Evolutionary conservation across 2,329 filamentous ascomycete species (phyloP).

Genomic region (Coleophoma cylindrospora): DNA sequence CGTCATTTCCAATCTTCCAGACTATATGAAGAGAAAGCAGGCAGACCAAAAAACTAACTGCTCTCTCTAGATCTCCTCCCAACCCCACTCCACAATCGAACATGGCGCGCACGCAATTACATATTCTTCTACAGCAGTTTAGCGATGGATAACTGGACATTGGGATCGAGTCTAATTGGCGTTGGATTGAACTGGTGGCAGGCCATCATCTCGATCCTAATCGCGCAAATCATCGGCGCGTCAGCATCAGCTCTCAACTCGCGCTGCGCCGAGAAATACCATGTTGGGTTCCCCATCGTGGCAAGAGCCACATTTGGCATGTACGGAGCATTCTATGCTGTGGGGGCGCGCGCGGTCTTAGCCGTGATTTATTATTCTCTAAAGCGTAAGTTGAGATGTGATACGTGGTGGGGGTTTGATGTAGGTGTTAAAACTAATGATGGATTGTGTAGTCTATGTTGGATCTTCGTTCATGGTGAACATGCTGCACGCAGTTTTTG

Average conservation of each 20-base stretch:
- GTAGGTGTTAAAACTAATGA: not conserved
- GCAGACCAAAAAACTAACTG: no score
- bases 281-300: conserved; percentile 25
- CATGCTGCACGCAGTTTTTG: conserved; percentile 27
- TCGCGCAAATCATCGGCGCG: conserved; percentile 31
- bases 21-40: no score
- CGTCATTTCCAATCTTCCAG: no score
- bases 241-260: conserved; percentile 35
- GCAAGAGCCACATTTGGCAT: conserved; percentile 31
- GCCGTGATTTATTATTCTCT: conserved; percentile 54
- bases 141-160: conserved; percentile 39
- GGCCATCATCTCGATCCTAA: conserved; percentile 32
- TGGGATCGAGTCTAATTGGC: conserved; percentile 38
- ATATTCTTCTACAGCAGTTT: conserved; percentile 14
- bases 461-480: conserved; percentile 24
- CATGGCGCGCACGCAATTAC: not conserved
- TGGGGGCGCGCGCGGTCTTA: conserved; percentile 32
- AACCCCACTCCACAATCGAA: not conserved
- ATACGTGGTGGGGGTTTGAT: not conserved
- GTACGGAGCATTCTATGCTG: conserved; percentile 28
- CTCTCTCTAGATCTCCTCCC: not conserved
- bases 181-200: conserved; percentile 43
- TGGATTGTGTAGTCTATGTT: conserved; percentile 15
- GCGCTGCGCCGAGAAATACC: conserved; percentile 31
- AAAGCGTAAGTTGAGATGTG: conserved; percentile 53